These are phyloP conservation scores for Lactarius pseudohatsudake DNA, from an alignment of 768 basidiomycete species.

Conservation along the genomic window DNA sequence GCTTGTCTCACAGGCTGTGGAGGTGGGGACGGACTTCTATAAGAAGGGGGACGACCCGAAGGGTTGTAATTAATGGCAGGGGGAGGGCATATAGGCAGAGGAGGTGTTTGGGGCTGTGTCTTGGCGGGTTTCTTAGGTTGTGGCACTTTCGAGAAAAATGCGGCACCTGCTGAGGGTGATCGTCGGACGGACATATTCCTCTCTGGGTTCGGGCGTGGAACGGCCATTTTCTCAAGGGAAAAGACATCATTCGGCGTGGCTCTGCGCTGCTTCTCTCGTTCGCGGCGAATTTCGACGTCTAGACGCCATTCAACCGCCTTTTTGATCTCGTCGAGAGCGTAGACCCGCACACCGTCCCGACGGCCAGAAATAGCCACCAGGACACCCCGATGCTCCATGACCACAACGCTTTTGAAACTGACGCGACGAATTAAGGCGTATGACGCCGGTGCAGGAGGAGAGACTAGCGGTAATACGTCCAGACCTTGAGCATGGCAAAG, in stretches of 20 bases:
- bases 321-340: conserved; percentile 83
- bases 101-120: conserved; percentile 27
- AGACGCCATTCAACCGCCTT: conserved; percentile 87
- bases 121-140: conserved; percentile 27
- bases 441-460: conserved; percentile 72
- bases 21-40: conserved; percentile 40
- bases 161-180: conserved; percentile 14
- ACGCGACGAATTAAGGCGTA: conserved; percentile 82
- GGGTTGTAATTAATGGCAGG: conserved; percentile 27
- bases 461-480: conserved; percentile 77
- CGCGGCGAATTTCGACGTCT: conserved; percentile 73
- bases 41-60: conserved; percentile 68
- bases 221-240: conserved; percentile 28
- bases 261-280: conserved; percentile 67
- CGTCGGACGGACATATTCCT: conserved; percentile 24
- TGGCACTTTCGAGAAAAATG: conserved; percentile 10
- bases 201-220: conserved; percentile 26
- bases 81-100: conserved; percentile 18
- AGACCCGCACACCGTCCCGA: conserved; percentile 83
- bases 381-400: conserved; percentile 90
- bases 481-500: conserved; percentile 85
- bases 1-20: conserved; percentile 41
- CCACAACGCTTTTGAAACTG: conserved; percentile 81
- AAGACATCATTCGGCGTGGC: conserved; percentile 39
- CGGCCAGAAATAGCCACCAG: conserved; percentile 88